Base-by-base conservation (phyloP, 352 stramenopile genomes). In the Blastocystis sp. region DNA sequence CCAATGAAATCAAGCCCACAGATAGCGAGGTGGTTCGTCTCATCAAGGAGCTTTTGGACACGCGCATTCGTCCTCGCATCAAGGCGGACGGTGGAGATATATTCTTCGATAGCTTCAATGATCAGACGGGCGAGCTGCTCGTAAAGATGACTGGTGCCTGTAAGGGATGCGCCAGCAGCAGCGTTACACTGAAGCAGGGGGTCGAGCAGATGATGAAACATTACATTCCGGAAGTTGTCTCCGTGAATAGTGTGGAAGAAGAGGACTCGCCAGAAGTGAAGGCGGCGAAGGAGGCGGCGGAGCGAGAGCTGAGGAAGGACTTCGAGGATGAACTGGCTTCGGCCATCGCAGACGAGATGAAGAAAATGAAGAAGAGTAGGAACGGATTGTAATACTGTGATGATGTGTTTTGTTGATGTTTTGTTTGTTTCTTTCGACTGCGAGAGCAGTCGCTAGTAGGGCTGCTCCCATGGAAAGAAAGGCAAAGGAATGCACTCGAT, bases 121-220 rank as follows among this genome's bases (percentile, higher is more conserved):
- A 98, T 90, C 93, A 96, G 68, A 97, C 94, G 26, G 97, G 97
- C 8, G 90, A 95, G 39, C 94, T 96, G 92, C 8, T 85, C 41
- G 65, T 90, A 54, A 24, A 47, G 54, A 91, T 98, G 43, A 95
- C 95, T 9, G 98, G 98, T 24, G 97, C 95, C 39, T 99, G 98
- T 91, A 96, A 97, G 0, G 97, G 97, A 41, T 99, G 98, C 91
- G 96, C 97, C 13, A 97, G 93, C 90, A 98, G 95, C 34, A 96
- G 94, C 43, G 96, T 99, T 20, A 99, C 98, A 64, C 94, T 99
- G 90, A 98, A 98, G 92, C 95, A 98, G 91, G 97, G 97, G 59
- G 97, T 99, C 37, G 97, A 99, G 92, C 99, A 99, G 91, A 99
- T 99, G 98, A 93, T 99, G 43, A 98, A 98, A 95, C 97, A 99